phyloP scores from a whole-genome alignment of 2,329 filamentous ascomycete genomes.

The Geosmithia putterillii region DNA sequence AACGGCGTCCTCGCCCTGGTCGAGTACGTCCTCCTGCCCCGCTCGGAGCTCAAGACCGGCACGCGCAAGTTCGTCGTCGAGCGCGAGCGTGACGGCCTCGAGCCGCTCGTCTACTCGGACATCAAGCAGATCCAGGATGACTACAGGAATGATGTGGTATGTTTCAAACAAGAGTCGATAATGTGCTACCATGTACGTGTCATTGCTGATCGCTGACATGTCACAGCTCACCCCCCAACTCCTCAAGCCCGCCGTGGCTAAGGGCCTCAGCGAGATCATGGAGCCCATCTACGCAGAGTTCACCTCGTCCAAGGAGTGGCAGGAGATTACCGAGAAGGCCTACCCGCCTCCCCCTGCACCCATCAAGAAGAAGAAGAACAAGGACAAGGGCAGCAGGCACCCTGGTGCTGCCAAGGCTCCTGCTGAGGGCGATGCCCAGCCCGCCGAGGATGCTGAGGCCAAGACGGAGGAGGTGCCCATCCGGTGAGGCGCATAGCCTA shows the following conservation, averaged over 20 bases:
- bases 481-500: background rate
- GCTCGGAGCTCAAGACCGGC: conserved; percentile 46
- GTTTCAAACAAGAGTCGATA: conserved; percentile 14
- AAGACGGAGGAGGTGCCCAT: background rate
- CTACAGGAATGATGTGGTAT: conserved; percentile 65
- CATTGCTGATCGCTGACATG: too few species aligned
- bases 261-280: conserved; percentile 61
- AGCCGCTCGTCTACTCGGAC: conserved; percentile 68
- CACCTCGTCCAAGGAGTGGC: conserved; percentile 63
- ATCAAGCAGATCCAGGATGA: conserved; percentile 68
- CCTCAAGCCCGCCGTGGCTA: conserved; percentile 72
- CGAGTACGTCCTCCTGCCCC: conserved; percentile 76
- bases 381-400: conserved; percentile 60
- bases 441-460: too few species aligned
- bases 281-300: conserved; percentile 68
- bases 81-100: conserved; percentile 48
- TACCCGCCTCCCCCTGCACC: conserved; percentile 53
- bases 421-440: too few species aligned
- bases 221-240: conserved; percentile 70
- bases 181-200: background rate
- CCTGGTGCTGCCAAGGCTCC: conserved; percentile 26
- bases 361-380: conserved; percentile 58
- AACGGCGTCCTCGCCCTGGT: conserved; percentile 83
- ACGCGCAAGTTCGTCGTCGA: conserved; percentile 56
- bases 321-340: conserved; percentile 54